Base-by-base conservation (phyloP, 75 land plant genomes). In the Pinus albicaulis region DNA sequence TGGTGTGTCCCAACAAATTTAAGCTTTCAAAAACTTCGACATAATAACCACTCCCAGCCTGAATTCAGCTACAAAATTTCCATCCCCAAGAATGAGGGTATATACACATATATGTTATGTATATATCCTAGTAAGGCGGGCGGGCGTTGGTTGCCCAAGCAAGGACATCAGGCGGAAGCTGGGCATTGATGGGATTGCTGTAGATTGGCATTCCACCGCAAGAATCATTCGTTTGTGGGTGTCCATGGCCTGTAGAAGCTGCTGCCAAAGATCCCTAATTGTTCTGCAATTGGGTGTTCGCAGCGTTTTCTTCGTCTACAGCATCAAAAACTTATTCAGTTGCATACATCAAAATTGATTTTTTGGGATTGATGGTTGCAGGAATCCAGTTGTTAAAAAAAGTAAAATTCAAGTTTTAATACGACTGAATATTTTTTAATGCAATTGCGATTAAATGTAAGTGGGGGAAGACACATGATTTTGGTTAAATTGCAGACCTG, bases 231-330 rank as follows among this genome's bases (percentile, higher is more conserved):
- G 71, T 22, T 1, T 48, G 71, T 12, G 52, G 52, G 16, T 68
- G 6, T 44, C 8, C 7, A 1, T 44, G 71, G 0, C 52, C 52
- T 1, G 20, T 38, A 0, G 71, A 68, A 1, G n/a, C n/a, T n/a
- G 48, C 71, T 14, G 20, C 71, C 13, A 44, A 10, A 2, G 71
- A 22, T 8, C 20, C 20, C 15, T 14, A 4, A 20, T 66, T 66
- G 7, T 10, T 3, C 48, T 66, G 48, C 22, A 66, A 17, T 38
- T 66, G 70, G 2, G 22, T 11, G 22, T n/a, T 44, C 1, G 48
- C 8, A 1, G 23, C 24, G n/a, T 68, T 38, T 0, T 77, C 82
- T 1, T 78, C 85, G 36, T 93, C 95, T 44, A 44, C n/a, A n/a
- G n/a, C n/a, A n/a, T n/a, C n/a, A n/a, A n/a, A n/a, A n/a, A n/a